These are phyloP conservation scores for Sclerotinia glacialis DNA, from an alignment of 2,329 filamentous ascomycete genomes.

Conservation along the genomic window DNA sequence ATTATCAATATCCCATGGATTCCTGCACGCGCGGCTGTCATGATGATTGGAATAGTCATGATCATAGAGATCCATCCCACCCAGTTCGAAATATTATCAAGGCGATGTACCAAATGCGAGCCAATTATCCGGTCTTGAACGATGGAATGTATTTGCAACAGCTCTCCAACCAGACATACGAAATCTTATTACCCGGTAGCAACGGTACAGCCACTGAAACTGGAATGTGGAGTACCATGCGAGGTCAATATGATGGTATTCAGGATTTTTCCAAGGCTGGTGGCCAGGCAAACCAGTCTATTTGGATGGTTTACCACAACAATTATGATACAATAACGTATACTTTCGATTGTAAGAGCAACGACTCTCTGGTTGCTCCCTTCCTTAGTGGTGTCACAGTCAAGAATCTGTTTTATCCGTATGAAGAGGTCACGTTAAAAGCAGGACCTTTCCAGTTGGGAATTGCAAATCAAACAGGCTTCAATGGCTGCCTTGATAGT, in stretches of 20 bases:
- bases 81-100: constrained; percentile 60
- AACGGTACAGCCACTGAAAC: constrained; percentile 52
- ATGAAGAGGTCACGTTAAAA: constrained; percentile 53
- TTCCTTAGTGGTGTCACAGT: constrained; percentile 54
- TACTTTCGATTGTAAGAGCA: constrained; percentile 51
- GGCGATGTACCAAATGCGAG: constrained; percentile 58
- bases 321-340: constrained; percentile 50
- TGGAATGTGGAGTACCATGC: constrained; percentile 59
- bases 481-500: constrained; percentile 57
- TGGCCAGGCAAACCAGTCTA: constrained; percentile 45
- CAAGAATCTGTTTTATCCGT: constrained; percentile 62
- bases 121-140: constrained; percentile 55
- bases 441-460: constrained; percentile 46
- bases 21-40: constrained; percentile 53
- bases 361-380: constrained; percentile 53
- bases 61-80: constrained; percentile 61
- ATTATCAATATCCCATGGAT: constrained; percentile 56
- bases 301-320: constrained; percentile 54
- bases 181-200: constrained; percentile 52
- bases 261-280: constrained; percentile 49
- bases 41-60: constrained; percentile 55
- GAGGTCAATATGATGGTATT: constrained; percentile 48
- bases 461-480: constrained; percentile 46
- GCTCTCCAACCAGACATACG: constrained; percentile 55
- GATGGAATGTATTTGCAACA: constrained; percentile 56